Conservation (phyloP, 2,329 filamentous ascomycete species). For the Cladosporium sphaerospermum region DNA sequence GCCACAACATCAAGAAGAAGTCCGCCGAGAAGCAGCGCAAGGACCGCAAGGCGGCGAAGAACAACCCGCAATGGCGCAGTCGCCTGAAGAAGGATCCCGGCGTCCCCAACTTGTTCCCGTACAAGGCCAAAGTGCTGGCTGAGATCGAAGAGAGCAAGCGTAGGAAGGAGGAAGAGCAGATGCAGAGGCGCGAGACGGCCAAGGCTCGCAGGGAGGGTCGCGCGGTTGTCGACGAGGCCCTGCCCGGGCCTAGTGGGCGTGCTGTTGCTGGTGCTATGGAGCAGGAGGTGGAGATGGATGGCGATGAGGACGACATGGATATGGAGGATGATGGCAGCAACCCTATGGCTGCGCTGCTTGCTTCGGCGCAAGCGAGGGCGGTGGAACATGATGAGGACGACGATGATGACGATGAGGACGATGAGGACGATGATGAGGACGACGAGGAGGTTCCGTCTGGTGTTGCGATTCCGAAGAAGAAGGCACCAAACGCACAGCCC, state of each 20-base stretch:
- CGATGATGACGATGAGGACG: slow-evolving; percentile 53
- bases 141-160: slow-evolving; percentile 88
- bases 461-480: slow-evolving; percentile 13
- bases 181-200: slow-evolving; percentile 64
- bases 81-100: slow-evolving; percentile 96
- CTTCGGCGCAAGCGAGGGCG: slow-evolving; percentile 73
- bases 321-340: slow-evolving; percentile 64
- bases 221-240: slow-evolving; percentile 26
- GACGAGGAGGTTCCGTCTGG: slow-evolving; percentile 33
- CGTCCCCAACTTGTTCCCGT: slow-evolving; percentile 94
- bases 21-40: slow-evolving; percentile 88
- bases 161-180: slow-evolving; percentile 72
- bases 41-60: slow-evolving; percentile 79
- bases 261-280: slow-evolving; percentile 37
- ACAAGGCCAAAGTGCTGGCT: slow-evolving; percentile 89
- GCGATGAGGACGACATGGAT: slow-evolving; percentile 47
- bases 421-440: slow-evolving; percentile 50
- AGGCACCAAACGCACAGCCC: slow-evolving; percentile 9
- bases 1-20: slow-evolving; percentile 93
- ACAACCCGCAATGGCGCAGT: slow-evolving; percentile 95
- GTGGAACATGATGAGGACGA: slow-evolving; percentile 58
- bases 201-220: slow-evolving; percentile 38
- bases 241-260: slow-evolving; percentile 32
- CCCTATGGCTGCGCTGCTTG: slow-evolving; percentile 86
- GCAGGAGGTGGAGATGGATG: slow-evolving; percentile 47